Evolutionary conservation across 768 basidiomycete genomes (phyloP).

Genomic region (Lactarius sanguifluus): DNA sequence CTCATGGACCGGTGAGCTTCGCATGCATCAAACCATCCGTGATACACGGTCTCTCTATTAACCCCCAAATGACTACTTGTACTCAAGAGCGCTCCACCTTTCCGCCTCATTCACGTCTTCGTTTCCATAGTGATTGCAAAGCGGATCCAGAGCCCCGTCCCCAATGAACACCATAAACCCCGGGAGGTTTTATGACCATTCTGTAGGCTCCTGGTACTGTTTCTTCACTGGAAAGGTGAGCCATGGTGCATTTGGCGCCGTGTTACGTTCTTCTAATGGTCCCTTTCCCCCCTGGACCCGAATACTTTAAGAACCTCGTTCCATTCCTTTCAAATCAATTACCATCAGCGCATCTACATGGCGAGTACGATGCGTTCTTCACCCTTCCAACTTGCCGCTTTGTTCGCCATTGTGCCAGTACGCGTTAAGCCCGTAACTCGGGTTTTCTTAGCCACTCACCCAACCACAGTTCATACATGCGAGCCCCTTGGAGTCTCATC

Average conservation of each 20-base stretch:
- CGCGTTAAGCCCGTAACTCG: not conserved
- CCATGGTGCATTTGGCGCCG: not conserved
- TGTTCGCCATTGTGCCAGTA: constrained; percentile 14
- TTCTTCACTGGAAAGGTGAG: constrained; percentile 12
- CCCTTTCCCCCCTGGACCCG: not conserved
- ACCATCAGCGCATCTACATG: constrained; percentile 7
- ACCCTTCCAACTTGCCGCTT: constrained; percentile 4
- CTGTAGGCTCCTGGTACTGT: constrained; percentile 4
- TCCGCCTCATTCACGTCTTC: not conserved
- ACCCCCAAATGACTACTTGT: constrained; percentile 1
- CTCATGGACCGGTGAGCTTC: constrained; percentile 11
- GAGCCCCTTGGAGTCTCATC: not conserved
- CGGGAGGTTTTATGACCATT: constrained; percentile 1
- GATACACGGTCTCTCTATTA: constrained; percentile 3
- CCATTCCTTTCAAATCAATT: not conserved
- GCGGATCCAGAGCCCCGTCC: not conserved
- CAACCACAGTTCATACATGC: constrained; percentile 7
- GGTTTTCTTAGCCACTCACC: not conserved
- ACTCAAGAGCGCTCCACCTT: constrained; percentile 3
- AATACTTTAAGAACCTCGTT: constrained; percentile 14
- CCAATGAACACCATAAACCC: constrained; percentile 7
- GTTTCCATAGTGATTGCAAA: constrained; percentile 10
- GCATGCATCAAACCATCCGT: constrained; percentile 20
- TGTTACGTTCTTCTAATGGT: not conserved
- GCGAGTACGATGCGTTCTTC: constrained; percentile 15